Percentiles rank a stretch among this genome's conserved stretches.
These are phyloP conservation scores for Vinca major DNA, from an alignment of 305 asterid species.

Conservation along the genomic window DNA sequence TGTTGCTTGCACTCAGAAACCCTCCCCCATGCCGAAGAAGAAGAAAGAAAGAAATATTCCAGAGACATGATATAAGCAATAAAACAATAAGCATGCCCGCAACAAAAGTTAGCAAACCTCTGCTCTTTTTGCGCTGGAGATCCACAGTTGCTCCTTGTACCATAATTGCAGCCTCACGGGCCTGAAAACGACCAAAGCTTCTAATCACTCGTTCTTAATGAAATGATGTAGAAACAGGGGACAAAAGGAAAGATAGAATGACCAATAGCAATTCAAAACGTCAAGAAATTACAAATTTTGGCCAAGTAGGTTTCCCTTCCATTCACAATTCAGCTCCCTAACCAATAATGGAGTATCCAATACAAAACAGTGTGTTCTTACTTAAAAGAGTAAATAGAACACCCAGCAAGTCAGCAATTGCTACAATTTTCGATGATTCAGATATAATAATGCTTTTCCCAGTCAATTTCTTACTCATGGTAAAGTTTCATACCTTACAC, in stretches of 20 bases:
- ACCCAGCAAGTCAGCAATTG: background rate
- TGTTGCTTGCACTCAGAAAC: background rate
- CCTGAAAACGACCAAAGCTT: constrained; percentile 40
- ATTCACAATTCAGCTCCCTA: background rate
- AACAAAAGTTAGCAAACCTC: constrained; percentile 42
- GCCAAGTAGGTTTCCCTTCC: background rate
- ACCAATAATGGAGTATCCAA: background rate
- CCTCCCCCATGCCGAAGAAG: background rate
- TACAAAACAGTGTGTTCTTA: background rate
- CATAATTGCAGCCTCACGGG: constrained; percentile 85
- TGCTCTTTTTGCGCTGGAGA: constrained; percentile 89
- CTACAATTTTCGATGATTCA: background rate
- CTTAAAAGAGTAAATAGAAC: background rate
- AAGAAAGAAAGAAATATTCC: constrained; percentile 4
- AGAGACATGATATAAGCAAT: background rate
- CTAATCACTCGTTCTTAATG: background rate
- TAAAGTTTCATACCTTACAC: background rate
- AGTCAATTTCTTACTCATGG: background rate
- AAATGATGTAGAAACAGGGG: background rate
- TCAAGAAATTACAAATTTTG: background rate
- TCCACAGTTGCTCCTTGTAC: constrained; percentile 92
- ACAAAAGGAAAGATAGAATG: background rate
- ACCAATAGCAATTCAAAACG: background rate
- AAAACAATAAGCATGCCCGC: background rate
- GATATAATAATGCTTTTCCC: background rate